A percentile compares a stretch with the other conserved stretches of the same genome.
Evolutionary conservation across 2,329 filamentous ascomycete genomes (phyloP).

Genomic region (Colletotrichum eleusines): DNA sequence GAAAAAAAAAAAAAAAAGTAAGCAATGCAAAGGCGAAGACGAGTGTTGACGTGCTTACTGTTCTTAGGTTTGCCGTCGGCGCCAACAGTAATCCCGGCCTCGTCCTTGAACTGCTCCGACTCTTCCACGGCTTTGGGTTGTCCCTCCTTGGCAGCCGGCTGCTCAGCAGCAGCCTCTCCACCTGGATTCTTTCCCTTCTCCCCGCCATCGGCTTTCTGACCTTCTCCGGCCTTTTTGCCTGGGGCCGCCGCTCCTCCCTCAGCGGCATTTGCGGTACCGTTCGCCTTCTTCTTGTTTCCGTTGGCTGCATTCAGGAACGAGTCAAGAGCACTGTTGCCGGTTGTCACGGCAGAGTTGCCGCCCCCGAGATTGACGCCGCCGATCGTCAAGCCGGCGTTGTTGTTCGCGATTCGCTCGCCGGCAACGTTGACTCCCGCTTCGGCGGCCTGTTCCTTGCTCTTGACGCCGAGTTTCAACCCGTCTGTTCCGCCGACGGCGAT

Average conservation of each 20-base stretch:
- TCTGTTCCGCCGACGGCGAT: slow-evolving; percentile 27
- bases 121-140: slow-evolving; percentile 33
- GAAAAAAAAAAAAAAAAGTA: not conserved
- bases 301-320: slow-evolving; percentile 23
- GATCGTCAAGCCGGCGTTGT: slow-evolving; percentile 32
- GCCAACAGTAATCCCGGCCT: slow-evolving; percentile 30
- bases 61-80: slow-evolving; percentile 28
- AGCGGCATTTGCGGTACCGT: slow-evolving; percentile 23
- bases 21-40: not conserved
- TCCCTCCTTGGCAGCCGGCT: too few species aligned
- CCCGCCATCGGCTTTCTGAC: not conserved
- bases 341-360: slow-evolving; percentile 15
- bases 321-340: slow-evolving; percentile 33
- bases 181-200: not conserved
- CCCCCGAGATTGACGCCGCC: slow-evolving; percentile 21
- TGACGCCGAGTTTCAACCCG: slow-evolving; percentile 16
- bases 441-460: slow-evolving; percentile 8
- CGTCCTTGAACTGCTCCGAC: slow-evolving; percentile 37
- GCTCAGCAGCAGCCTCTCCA: not conserved
- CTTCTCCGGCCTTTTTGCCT: not conserved
- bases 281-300: slow-evolving; percentile 19
- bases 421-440: slow-evolving; percentile 1
- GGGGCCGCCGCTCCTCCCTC: slow-evolving; percentile 16
- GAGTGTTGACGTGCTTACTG: not conserved
- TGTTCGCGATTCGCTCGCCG: slow-evolving; percentile 16